Evolutionary conservation across 805 yeast genomes (phyloP).

Genomic region (Candida easanensis): DNA sequence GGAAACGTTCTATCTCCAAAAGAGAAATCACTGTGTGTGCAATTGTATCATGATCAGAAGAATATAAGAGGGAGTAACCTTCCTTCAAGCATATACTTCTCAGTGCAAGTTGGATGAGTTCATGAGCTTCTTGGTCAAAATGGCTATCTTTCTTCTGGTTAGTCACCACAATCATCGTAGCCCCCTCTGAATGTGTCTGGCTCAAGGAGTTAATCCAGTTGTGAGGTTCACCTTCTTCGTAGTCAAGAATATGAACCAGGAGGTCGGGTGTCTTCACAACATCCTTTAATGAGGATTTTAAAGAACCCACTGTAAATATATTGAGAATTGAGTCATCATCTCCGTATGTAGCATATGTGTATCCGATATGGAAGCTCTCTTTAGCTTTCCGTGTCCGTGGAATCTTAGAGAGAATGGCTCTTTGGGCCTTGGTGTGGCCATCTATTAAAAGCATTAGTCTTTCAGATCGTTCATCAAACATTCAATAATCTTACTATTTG

Average conservation of each 20-base stretch:
- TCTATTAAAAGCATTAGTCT: background rate
- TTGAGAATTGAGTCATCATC: background rate
- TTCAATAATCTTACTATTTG: background rate
- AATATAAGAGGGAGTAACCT: constrained; percentile 12
- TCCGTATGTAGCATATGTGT: constrained; percentile 11
- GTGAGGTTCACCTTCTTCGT: constrained; percentile 11
- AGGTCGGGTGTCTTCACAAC: constrained; percentile 1
- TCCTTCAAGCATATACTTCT: constrained; percentile 15
- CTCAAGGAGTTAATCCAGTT: background rate
- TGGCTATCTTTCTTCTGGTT: constrained; percentile 2
- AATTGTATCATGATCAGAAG: background rate
- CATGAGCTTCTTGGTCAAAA: constrained; percentile 24
- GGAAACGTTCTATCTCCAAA: background rate
- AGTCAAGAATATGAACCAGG: constrained; percentile 19
- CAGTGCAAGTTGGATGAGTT: constrained; percentile 35
- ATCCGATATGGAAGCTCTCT: constrained; percentile 14
- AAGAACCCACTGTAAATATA: background rate
- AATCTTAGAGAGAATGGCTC: background rate
- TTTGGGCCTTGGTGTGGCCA: background rate
- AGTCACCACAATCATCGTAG: constrained; percentile 1
- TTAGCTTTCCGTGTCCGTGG: background rate
- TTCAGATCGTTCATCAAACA: background rate
- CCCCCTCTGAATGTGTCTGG: background rate
- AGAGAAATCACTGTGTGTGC: background rate
- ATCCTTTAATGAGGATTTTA: background rate